Conservation (phyloP, 345 rosid genomes). For the Gossypium anomalum region DNA sequence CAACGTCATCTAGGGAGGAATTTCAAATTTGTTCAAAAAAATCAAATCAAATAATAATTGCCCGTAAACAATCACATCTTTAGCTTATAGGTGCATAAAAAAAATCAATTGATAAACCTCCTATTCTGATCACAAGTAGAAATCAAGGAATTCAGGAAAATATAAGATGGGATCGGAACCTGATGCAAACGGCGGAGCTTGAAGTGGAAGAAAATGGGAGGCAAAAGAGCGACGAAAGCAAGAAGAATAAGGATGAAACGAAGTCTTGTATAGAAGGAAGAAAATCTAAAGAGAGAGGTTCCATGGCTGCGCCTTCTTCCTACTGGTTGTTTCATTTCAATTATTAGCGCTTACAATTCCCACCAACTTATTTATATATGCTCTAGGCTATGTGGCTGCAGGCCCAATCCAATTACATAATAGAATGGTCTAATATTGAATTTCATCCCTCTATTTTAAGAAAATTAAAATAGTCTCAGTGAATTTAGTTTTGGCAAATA, state of each 20-base stretch:
- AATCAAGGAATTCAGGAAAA: background rate
- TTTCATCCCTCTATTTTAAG: too few relatives aligned
- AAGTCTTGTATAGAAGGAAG: constrained; percentile 30
- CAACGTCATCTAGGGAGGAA: background rate
- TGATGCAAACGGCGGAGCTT: constrained; percentile 68
- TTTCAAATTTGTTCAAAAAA: background rate
- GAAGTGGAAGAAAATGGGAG: constrained; percentile 85
- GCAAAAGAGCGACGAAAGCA: constrained; percentile 58
- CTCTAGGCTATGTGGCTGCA: background rate
- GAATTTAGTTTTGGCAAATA: too few relatives aligned
- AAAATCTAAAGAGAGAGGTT: constrained; percentile 17
- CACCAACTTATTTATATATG: background rate
- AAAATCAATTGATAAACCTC: background rate
- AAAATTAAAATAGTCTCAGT: too few relatives aligned
- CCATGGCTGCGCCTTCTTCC: constrained; percentile 11
- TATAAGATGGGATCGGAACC: constrained; percentile 22
- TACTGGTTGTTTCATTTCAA: background rate
- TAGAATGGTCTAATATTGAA: background rate
- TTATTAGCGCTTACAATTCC: background rate
- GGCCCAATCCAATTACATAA: background rate
- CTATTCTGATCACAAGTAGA: background rate
- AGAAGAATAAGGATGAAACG: constrained; percentile 51
- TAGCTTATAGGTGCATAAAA: background rate
- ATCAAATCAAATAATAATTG: background rate
- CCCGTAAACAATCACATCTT: background rate